phyloP scores from a whole-genome alignment of 148 eudicot species.

The Pouteria glomerata region DNA sequence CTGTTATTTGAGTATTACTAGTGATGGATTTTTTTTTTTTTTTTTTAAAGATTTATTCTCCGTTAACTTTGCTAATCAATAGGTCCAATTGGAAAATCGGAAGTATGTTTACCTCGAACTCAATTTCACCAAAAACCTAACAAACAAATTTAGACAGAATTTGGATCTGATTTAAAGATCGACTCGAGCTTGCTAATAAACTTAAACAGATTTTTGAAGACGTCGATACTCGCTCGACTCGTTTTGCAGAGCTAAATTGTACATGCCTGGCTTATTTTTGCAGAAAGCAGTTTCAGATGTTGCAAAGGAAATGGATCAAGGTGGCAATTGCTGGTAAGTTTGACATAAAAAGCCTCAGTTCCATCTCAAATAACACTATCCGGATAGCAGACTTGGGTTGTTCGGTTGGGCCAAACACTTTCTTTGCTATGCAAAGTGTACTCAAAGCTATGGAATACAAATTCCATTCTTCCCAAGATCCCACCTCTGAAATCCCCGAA shows the following conservation, averaged over 20 bases:
- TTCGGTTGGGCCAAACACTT: slow-evolving; percentile 17
- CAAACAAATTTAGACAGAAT: not conserved
- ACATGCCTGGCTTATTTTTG: not conserved
- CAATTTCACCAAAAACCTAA: not conserved
- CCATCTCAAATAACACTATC: not conserved
- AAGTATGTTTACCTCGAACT: too few species aligned
- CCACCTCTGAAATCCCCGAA: not conserved
- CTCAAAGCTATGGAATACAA: slow-evolving; percentile 2
- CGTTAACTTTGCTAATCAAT: not conserved
- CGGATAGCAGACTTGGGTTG: slow-evolving; percentile 15
- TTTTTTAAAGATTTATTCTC: not conserved
- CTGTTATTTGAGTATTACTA: too few species aligned
- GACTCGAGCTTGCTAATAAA: not conserved
- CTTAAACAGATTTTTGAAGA: not conserved
- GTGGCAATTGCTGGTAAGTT: slow-evolving; percentile 9
- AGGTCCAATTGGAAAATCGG: too few species aligned
- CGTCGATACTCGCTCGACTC: too few species aligned
- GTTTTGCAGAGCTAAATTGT: not conserved
- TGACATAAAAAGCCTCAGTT: not conserved
- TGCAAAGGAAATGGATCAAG: slow-evolving; percentile 9
- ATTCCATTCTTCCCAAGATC: not conserved
- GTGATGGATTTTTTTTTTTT: too few species aligned
- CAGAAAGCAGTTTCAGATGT: slow-evolving; percentile 1
- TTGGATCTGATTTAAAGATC: too few species aligned
- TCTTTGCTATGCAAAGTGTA: slow-evolving; percentile 12